Conservation (phyloP, 441 rosid species). For the Francoa sonchifolia region DNA sequence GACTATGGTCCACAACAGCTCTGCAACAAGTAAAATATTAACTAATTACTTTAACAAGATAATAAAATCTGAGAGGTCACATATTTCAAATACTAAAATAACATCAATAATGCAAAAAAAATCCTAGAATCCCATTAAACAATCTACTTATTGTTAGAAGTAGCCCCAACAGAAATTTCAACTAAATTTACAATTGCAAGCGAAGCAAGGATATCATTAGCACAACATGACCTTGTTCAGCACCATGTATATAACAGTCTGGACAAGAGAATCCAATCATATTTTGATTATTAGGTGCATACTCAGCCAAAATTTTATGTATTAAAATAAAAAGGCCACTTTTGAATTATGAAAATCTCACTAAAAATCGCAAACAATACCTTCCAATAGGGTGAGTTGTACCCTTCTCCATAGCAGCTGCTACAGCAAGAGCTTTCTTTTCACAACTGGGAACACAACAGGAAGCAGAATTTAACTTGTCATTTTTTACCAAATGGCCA, state of each 20-base stretch:
- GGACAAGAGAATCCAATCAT: no score
- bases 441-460: conserved; percentile 84
- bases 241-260: no score
- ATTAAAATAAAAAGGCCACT: no score
- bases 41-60: conserved; percentile 10
- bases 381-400: conserved; percentile 97
- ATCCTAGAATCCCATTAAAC: not conserved
- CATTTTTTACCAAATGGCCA: conserved; percentile 40
- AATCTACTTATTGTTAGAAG: not conserved
- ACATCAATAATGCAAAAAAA: not conserved
- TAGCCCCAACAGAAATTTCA: no score
- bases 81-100: not conserved
- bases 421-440: conserved; percentile 88
- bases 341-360: no score
- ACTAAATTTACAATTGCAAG: no score
- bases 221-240: no score
- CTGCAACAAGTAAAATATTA: conserved; percentile 32
- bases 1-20: conserved; percentile 89
- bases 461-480: conserved; percentile 18
- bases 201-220: no score
- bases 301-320: no score
- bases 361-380: conserved; percentile 16
- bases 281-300: no score
- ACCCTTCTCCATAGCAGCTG: conserved; percentile 97
- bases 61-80: not conserved